Percentiles rank a stretch among this genome's conserved stretches.
Evolutionary conservation across 1,284 basidiomycete species (phyloP).

Genomic region (Puccinia triticina): DNA sequence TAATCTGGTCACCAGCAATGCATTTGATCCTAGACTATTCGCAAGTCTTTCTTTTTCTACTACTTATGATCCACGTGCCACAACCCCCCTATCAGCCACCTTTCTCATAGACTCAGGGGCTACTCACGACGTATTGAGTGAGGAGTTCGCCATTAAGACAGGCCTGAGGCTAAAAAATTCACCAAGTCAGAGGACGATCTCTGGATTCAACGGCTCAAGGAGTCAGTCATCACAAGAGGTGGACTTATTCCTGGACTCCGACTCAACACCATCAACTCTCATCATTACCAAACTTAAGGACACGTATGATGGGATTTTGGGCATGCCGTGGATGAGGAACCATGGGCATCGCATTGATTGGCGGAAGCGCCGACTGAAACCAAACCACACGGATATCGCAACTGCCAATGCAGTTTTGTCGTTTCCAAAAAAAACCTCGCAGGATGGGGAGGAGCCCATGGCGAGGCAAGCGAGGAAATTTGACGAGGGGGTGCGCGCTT

Average conservation of each 20-base stretch:
- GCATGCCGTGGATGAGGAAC: no score
- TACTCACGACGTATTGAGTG: not conserved
- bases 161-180: not conserved
- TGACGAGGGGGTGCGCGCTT: constrained; percentile 9
- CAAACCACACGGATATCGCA: no score
- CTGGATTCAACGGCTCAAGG: not conserved
- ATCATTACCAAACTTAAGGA: constrained; percentile 8
- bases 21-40: constrained; percentile 9
- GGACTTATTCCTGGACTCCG: not conserved
- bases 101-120: not conserved
- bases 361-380: no score
- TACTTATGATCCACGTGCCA: not conserved
- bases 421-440: not conserved
- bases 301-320: no score
- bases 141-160: no score
- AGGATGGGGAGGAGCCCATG: not conserved
- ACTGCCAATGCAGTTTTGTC: no score
- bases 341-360: no score
- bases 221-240: not conserved
- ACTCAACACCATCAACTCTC: not conserved
- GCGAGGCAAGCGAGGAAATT: constrained; percentile 10
- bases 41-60: not conserved
- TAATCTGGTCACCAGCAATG: not conserved
- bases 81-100: not conserved
- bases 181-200: not conserved